phyloP scores from a whole-genome alignment of 2,329 filamentous ascomycete species.

The Cytospora schulzeri region DNA sequence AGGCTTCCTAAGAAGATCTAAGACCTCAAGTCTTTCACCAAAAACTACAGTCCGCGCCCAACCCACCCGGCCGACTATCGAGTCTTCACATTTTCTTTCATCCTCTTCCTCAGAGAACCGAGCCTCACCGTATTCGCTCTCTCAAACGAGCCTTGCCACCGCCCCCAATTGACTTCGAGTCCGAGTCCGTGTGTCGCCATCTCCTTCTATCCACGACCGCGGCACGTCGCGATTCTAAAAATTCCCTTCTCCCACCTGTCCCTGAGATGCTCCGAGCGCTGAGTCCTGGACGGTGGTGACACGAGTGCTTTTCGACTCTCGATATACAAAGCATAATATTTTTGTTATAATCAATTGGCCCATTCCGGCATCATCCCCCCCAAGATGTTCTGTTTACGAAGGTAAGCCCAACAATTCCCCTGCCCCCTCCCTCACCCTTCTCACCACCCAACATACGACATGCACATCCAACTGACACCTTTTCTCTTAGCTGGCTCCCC shows the following conservation, averaged over 20 bases:
- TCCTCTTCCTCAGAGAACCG: too few species aligned
- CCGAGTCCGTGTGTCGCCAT: not conserved
- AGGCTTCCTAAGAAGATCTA: not conserved
- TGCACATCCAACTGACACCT: slow-evolving; percentile 19
- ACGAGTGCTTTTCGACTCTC: not conserved
- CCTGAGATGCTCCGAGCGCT: slow-evolving; percentile 20
- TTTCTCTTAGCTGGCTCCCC: slow-evolving; percentile 71
- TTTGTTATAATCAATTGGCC: not conserved
- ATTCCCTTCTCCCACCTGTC: not conserved
- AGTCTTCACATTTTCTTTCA: not conserved
- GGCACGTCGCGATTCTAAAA: not conserved
- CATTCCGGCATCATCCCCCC: slow-evolving; percentile 8
- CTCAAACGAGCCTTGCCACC: not conserved
- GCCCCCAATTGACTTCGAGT: not conserved
- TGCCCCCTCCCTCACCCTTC: not conserved
- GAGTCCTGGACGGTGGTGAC: slow-evolving; percentile 22
- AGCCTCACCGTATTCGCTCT: not conserved
- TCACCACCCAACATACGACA: not conserved
- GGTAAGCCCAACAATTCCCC: slow-evolving; percentile 48
- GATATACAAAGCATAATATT: not conserved
- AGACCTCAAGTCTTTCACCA: not conserved
- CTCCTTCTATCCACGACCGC: not conserved
- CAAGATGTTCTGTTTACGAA: slow-evolving; percentile 68
- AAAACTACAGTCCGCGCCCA: not conserved
- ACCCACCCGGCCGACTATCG: not conserved